Base-by-base conservation (phyloP, 768 basidiomycete genomes). In the Termitomyces sp. region DNA sequence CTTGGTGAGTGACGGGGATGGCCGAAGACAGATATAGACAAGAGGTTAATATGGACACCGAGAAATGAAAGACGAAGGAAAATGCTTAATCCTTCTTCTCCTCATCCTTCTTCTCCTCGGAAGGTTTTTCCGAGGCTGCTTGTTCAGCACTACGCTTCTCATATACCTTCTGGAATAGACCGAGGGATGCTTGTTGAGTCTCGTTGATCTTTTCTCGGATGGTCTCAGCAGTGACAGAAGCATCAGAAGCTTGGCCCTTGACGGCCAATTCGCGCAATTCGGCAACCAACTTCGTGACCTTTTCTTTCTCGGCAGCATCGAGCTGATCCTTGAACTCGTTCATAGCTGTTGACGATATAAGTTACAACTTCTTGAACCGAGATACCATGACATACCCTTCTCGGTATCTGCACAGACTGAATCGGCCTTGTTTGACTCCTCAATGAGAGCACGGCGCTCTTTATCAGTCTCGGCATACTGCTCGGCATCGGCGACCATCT, bases 301-400 rank as follows among this genome's bases (percentile, higher is more conserved):
- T 98, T 68, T 95, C 94, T 76, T 89, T 89, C 83, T 99, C 97
- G 2, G 85, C 72, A 7, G 84, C 84, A 63, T 98, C 95, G 56
- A 99, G 85, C 69, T 98, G 94, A 47, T 96, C 92, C 80, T 95
- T 94, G 84, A 98, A 98, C 76, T 99, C 97, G 67, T 80, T 84
- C 88, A 98, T 91, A 18, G 94, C 92, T 92, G 65, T 8, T 28
- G 12, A 53, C 7, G 18, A 18, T 18, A 12, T 39, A 18, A 39
- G 6, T 39, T 12, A 39, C 18, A 10, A 39, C 6, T 6, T 16
- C 6, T 2, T 39, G 10, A 41, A n/a, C 37, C 6, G n/a, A 5
- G 4, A 10, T n/a, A 41, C 4, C n/a, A 12, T 10, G 0, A 72
- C 81, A 49, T 62, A 88, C 88, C 90, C 78, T 98, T 98, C 82